Percentiles rank a stretch among this genome's conserved stretches.
Evolutionary conservation across 1,139 yeast genomes (phyloP).

Genomic region (Zhuliangozyma parablackwelliae): DNA sequence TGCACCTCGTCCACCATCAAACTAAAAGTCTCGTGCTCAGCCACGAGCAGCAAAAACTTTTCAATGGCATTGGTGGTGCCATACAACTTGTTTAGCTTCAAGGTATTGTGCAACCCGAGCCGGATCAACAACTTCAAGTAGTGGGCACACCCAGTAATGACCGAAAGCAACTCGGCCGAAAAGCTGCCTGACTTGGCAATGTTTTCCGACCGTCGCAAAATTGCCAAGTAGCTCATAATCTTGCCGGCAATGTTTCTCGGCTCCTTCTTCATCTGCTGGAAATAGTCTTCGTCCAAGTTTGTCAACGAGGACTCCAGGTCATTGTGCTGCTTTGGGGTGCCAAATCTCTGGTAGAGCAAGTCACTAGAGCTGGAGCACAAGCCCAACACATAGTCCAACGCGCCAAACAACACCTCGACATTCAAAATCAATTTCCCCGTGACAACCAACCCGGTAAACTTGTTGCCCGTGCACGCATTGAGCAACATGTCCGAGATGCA

Average conservation of each 20-base stretch:
- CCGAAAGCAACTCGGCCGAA: slow-evolving; percentile 57
- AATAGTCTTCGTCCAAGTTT: slow-evolving; percentile 13
- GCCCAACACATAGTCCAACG: slow-evolving; percentile 53
- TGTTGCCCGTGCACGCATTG: slow-evolving; percentile 74
- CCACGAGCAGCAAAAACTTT: slow-evolving; percentile 47
- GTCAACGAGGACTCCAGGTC: slow-evolving; percentile 12
- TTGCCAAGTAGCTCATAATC: slow-evolving; percentile 70
- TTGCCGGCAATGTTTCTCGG: slow-evolving; percentile 87
- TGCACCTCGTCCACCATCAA: slow-evolving; percentile 5
- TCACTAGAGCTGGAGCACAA: slow-evolving; percentile 9
- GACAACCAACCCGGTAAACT: slow-evolving; percentile 62
- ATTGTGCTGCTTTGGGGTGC: slow-evolving; percentile 4
- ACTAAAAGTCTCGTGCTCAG: slow-evolving; percentile 9
- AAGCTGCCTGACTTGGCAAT: slow-evolving; percentile 55
- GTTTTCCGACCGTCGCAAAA: slow-evolving; percentile 55
- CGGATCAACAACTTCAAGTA: slow-evolving; percentile 81
- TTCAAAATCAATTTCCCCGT: slow-evolving; percentile 73
- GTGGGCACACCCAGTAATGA: slow-evolving; percentile 91
- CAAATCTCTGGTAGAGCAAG: slow-evolving; percentile 4
- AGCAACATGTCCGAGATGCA: slow-evolving; percentile 91
- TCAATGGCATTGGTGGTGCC: slow-evolving; percentile 63
- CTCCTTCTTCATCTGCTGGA: slow-evolving; percentile 53
- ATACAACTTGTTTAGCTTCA: slow-evolving; percentile 58
- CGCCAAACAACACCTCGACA: slow-evolving; percentile 71
- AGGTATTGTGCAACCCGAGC: slow-evolving; percentile 71